Evolutionary conservation across 805 yeast genomes (phyloP), one percentile per base, ranked within the genome.

Genomic region (Saccharomycopsis babjevae): DNA sequence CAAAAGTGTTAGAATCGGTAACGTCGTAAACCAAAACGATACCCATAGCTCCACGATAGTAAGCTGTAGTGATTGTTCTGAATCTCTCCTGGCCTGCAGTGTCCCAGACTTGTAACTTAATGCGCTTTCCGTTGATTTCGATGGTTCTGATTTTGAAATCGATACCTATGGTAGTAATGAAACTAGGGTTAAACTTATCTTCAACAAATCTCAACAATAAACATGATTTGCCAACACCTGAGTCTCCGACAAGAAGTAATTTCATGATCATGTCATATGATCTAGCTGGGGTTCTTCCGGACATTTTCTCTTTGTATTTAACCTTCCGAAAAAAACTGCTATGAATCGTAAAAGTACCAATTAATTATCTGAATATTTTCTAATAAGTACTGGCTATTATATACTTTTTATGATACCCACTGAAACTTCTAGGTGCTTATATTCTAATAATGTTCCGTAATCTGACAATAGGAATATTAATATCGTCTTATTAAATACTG

Each of bases 11-110:
- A 70, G 92, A 93, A 70, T 88, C 94, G 20, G 91, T 84, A 56
- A 88, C 93, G 72, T 88, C 96, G 71, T 88, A 88, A 42, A 88
- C 91, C 69, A 88, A 79, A 57, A 88, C 85, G 68, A 88, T 88
- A 65, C 96, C 96, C 85, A 86, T 85, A 61, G 96, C 94, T 61
- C 96, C 96, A 73, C 96, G 83, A 74, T 88, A 93, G 78, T 93
- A 93, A 16, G 97, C 89, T 15, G 97, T 89, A 13, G 98, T 94
- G 76, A 93, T 93, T 58, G 99, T 94, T 77, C 98, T 86, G 79
- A 94, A 94, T 69, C 99, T 81, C 75, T 94, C 99, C 78, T 94
- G 99, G 56, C 99, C 99, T 13, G 98, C 99, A 61, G 99, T 94
- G 73, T 94, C 99, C 99, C 99, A 94, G 72, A 94, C 93, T 78